Conservation (phyloP, 768 basidiomycete species). For the Pulveroboletus sp. region DNA sequence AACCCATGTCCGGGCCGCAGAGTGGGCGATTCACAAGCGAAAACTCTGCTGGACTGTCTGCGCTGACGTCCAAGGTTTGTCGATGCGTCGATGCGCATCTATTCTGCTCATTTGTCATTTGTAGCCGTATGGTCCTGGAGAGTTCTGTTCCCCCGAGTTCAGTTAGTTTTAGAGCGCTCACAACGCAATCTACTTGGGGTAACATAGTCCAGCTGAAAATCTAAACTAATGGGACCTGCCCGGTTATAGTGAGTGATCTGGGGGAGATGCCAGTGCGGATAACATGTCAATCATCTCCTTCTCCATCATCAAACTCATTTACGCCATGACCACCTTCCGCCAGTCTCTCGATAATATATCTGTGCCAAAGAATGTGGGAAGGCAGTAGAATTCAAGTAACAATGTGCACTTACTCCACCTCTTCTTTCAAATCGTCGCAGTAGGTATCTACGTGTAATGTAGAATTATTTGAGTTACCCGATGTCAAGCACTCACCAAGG, state of each 20-base stretch:
- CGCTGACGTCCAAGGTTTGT: constrained; percentile 68
- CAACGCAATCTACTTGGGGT: no score
- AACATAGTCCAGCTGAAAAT: not conserved
- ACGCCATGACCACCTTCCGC: constrained; percentile 73
- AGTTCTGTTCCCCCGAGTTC: constrained; percentile 84
- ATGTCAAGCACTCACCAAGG: constrained; percentile 46
- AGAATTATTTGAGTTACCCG: not conserved
- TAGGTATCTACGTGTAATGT: constrained; percentile 56
- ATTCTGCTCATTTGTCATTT: constrained; percentile 12
- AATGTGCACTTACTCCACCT: constrained; percentile 60
- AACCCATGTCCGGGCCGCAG: constrained; percentile 93
- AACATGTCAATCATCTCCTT: constrained; percentile 67
- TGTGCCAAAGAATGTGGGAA: constrained; percentile 27
- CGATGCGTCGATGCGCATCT: not conserved
- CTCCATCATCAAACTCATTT: constrained; percentile 73
- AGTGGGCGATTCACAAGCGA: constrained; percentile 83
- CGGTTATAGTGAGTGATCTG: not conserved
- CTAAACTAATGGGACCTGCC: not conserved
- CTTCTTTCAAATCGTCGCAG: constrained; percentile 82
- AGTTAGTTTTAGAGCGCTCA: constrained; percentile 56
- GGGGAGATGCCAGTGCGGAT: not conserved
- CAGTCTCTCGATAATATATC: constrained; percentile 65
- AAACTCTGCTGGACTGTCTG: constrained; percentile 88
- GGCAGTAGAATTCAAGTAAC: not conserved
- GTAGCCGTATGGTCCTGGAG: constrained; percentile 92